A percentile compares a stretch with the other conserved stretches of the same genome.
phyloP scores from a whole-genome alignment of 2,329 filamentous ascomycete species.

The Pestalotiopsis sp. region DNA sequence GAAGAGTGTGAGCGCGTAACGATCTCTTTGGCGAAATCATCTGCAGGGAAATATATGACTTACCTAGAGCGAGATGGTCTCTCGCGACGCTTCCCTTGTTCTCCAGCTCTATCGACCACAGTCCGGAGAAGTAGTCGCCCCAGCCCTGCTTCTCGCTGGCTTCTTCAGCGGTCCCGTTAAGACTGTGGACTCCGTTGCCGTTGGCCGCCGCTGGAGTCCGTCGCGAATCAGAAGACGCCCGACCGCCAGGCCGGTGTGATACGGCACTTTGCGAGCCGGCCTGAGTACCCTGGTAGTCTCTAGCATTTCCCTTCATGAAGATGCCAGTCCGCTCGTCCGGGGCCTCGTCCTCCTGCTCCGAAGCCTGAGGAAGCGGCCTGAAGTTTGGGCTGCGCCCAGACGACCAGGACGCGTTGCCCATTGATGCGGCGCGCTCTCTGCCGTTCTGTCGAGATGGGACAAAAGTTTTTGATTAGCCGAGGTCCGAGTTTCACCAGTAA shows the following conservation, averaged over 20 bases:
- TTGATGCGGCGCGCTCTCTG: conserved; percentile 44
- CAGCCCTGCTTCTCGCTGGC: conserved; percentile 49
- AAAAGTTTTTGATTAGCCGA: conserved; percentile 10
- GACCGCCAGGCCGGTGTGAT: conserved; percentile 20
- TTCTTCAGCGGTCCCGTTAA: conserved; percentile 20
- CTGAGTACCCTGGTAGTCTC: conserved; percentile 44
- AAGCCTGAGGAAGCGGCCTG: conserved; percentile 15
- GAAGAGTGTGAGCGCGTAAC: not conserved
- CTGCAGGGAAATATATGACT: conserved; percentile 17
- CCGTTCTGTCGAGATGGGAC: conserved; percentile 35
- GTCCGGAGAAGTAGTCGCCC: conserved; percentile 47
- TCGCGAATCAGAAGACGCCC: conserved; percentile 19
- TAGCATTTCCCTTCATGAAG: conserved; percentile 34
- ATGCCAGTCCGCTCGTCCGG: conserved; percentile 47
- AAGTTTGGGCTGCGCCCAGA: conserved; percentile 22
- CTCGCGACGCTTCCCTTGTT: conserved; percentile 84
- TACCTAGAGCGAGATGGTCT: conserved; percentile 81
- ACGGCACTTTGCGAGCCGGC: conserved; percentile 16
- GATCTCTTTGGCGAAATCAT: not conserved
- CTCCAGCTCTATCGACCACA: conserved; percentile 73
- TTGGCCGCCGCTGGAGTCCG: conserved; percentile 3
- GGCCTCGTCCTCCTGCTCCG: conserved; percentile 19
- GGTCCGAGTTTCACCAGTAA: not conserved
- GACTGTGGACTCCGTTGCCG: conserved; percentile 19
- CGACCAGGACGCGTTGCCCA: conserved; percentile 27